These are phyloP conservation scores for Cladosporium sp. DNA, from an alignment of 2,329 filamentous ascomycete genomes.

Conservation along the genomic window DNA sequence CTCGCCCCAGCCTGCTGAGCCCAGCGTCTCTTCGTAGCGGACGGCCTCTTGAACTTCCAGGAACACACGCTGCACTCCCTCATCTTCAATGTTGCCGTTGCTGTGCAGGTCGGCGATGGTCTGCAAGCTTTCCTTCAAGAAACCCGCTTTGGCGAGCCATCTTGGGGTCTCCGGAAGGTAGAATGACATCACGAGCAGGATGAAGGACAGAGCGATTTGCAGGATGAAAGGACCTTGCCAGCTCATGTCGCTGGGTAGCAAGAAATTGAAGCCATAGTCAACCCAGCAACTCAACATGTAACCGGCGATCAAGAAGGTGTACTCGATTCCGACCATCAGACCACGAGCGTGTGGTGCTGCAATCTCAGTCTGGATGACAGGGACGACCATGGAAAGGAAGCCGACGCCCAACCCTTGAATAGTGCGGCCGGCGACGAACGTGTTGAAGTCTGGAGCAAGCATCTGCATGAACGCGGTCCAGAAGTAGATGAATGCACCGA, in stretches of 20 bases:
- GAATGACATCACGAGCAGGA: conserved; percentile 76
- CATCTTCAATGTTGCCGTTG: conserved; percentile 92
- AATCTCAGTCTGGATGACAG: conserved; percentile 47
- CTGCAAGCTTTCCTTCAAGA: conserved; percentile 41
- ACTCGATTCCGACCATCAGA: conserved; percentile 92
- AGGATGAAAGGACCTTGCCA: conserved; percentile 84
- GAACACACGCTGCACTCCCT: conserved; percentile 91
- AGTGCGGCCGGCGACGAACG: conserved; percentile 60
- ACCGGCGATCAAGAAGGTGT: conserved; percentile 88
- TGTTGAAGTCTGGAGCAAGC: conserved; percentile 69
- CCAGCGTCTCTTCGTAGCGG: conserved; percentile 77
- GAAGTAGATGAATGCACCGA: conserved; percentile 37
- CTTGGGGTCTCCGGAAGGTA: conserved; percentile 91
- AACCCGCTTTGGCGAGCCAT: conserved; percentile 42
- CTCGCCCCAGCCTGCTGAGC: conserved; percentile 92
- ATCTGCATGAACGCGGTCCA: conserved; percentile 63
- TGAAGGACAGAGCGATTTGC: conserved; percentile 84
- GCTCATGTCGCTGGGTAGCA: conserved; percentile 71
- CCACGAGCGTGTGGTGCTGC: conserved; percentile 92
- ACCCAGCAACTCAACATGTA: conserved; percentile 95
- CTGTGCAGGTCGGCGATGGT: conserved; percentile 69
- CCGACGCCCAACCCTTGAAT: conserved; percentile 43
- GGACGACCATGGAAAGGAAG: conserved; percentile 43
- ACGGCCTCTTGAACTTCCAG: conserved; percentile 89
- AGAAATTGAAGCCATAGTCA: conserved; percentile 84